Conservation (phyloP, 2,329 filamentous ascomycete genomes). For the Fusarium aywerte region DNA sequence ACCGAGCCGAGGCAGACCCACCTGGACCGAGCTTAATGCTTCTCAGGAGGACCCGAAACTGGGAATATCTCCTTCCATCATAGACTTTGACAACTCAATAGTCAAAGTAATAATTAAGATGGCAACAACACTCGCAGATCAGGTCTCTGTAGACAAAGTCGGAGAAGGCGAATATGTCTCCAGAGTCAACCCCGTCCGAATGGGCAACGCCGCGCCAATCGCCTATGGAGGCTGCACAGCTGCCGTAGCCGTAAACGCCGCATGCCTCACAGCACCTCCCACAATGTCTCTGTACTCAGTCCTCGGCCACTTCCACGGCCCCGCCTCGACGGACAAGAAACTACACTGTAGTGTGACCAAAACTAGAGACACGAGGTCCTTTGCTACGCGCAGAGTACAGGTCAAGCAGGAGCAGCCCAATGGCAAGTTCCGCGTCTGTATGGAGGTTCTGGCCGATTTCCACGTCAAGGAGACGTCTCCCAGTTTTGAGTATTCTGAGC, state of each 20-base stretch:
- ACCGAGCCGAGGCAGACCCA: conserved; percentile 21
- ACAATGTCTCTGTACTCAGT: conserved; percentile 58
- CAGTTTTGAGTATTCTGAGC: conserved; percentile 53
- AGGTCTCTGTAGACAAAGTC: conserved; percentile 40
- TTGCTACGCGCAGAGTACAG: conserved; percentile 59
- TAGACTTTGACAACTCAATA: not conserved
- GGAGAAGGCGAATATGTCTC: conserved; percentile 42
- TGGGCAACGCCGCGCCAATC: conserved; percentile 50
- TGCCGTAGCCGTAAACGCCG: conserved; percentile 55
- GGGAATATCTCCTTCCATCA: not conserved
- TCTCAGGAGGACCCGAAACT: not conserved
- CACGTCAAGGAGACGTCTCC: conserved; percentile 52
- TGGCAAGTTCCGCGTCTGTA: conserved; percentile 52
- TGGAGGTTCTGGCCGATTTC: conserved; percentile 60
- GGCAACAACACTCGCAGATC: conserved; percentile 29
- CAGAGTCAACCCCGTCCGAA: conserved; percentile 42
- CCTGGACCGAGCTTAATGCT: conserved; percentile 1
- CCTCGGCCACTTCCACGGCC: conserved; percentile 59
- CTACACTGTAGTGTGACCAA: conserved; percentile 52
- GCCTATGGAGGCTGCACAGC: conserved; percentile 60
- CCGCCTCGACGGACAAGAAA: conserved; percentile 54
- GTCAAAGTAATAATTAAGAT: not conserved
- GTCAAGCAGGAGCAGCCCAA: conserved; percentile 55
- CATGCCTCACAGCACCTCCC: conserved; percentile 51
- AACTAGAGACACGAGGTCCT: conserved; percentile 58